These are phyloP conservation scores for Withania somnifera DNA, from an alignment of 305 asterid species.

Conservation along the genomic window DNA sequence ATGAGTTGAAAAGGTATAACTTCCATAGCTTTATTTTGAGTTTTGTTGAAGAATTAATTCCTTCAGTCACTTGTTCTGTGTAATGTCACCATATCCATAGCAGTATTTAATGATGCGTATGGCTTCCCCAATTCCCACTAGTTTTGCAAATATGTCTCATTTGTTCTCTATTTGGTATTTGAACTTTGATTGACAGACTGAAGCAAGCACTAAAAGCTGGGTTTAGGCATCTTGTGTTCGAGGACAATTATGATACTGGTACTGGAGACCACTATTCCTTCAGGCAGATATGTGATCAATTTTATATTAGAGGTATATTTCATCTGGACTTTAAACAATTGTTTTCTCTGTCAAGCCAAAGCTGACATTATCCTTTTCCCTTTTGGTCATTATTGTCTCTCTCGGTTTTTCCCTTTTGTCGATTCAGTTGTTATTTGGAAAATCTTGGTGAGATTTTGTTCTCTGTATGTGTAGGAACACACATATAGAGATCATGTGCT, in stretches of 20 bases:
- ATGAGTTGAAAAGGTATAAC: slow-evolving; percentile 76
- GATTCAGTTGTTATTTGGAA: not conserved
- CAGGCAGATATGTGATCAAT: slow-evolving; percentile 91
- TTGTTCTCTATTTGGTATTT: slow-evolving; percentile 5
- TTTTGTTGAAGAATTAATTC: not conserved
- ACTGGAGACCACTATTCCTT: slow-evolving; percentile 95
- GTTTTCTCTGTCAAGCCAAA: not conserved
- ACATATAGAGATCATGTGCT: not conserved
- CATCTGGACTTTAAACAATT: not conserved
- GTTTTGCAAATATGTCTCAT: not conserved
- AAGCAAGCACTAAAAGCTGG: slow-evolving; percentile 95
- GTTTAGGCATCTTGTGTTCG: slow-evolving; percentile 82
- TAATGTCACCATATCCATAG: not conserved
- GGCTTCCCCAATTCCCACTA: not conserved
- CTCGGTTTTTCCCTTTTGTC: not conserved
- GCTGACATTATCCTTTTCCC: not conserved
- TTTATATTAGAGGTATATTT: slow-evolving; percentile 53
- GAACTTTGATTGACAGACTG: slow-evolving; percentile 36
- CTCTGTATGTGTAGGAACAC: not conserved
- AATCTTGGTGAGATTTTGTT: not conserved
- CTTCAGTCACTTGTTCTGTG: not conserved
- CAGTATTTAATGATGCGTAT: not conserved
- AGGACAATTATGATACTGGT: slow-evolving; percentile 97
- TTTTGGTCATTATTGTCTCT: not conserved
- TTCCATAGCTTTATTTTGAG: not conserved